Evolutionary conservation across 768 basidiomycete genomes (phyloP), one percentile per base, ranked within the genome.

Genomic region (Naganishia friedmannii): DNA sequence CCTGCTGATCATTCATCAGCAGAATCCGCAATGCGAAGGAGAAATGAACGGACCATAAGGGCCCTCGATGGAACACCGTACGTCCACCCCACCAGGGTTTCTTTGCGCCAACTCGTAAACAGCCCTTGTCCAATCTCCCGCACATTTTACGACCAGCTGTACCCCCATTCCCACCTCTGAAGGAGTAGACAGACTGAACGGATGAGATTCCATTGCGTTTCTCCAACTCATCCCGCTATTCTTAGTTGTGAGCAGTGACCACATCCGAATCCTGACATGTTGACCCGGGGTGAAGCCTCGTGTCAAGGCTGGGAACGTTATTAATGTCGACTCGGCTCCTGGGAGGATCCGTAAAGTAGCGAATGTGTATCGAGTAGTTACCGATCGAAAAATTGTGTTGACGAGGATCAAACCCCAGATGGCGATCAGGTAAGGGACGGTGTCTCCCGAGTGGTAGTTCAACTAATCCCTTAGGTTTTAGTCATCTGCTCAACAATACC

Each of bases 361-460:
- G 21, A 66, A 28, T 2, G 65, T 69, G 32, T 69, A 68, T 2
- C 68, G 68, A n/a, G 70, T 72, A 17, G 75, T 73, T 32, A 74
- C 6, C 31, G 70, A 65, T 21, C 75, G 73, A 48, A 73, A 72
- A 23, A 69, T 32, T n/a, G 51, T 73, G 66, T 74, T 76, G 69
- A 73, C 34, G 53, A 71, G 58, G 0, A 74, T 57, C 13, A 71
- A 53, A n/a, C 46, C 51, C 57, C 70, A 69, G 54, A 74, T 67
- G 32, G 72, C 68, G 19, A 74, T 46, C 10, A 76, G 66, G 67
- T 73, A 76, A 2, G 75, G 75, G 29, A 76, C 54, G 28, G 71
- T 68, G 39, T 67, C 67, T 29, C 56, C 68, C 26, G 74, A 74
- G 63, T 74, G 73, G 69, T 74, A 74, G 58, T 74, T 74, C 34